These are phyloP conservation scores for Botrytis tulipae DNA, from an alignment of 2,329 filamentous ascomycete species.

Conservation along the genomic window DNA sequence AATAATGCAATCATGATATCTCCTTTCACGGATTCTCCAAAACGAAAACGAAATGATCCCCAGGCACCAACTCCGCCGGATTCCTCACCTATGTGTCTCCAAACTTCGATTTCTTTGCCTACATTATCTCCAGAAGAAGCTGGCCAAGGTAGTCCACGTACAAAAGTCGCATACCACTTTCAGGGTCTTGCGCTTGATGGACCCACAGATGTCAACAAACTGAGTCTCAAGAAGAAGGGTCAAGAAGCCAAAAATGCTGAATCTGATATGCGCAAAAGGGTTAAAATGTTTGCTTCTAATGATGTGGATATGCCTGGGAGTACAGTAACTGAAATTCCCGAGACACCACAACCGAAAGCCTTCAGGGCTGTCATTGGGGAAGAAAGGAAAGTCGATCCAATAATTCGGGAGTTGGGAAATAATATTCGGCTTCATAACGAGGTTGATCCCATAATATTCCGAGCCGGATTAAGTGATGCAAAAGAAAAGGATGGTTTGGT, in stretches of 20 bases:
- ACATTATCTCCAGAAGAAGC: conserved; percentile 14
- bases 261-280: conserved; percentile 31
- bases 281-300: conserved; percentile 25
- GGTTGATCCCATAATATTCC: conserved; percentile 36
- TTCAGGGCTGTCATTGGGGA: conserved; percentile 25
- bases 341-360: conserved; percentile 22
- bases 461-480: conserved; percentile 21
- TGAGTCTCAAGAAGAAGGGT: conserved; percentile 27
- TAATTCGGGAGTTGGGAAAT: conserved; percentile 24
- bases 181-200: conserved; percentile 34
- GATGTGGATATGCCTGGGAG: conserved; percentile 13
- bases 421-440: conserved; percentile 28
- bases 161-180: conserved; percentile 37
- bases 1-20: conserved; percentile 13
- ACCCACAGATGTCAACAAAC: conserved; percentile 24
- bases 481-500: conserved; percentile 24
- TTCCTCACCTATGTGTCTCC: conserved; percentile 17
- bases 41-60: conserved; percentile 24
- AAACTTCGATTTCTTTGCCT: conserved; percentile 18
- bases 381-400: conserved; percentile 24
- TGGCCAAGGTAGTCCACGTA: conserved; percentile 31
- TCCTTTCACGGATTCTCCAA: conserved; percentile 23
- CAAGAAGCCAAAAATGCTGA: conserved; percentile 21
- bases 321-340: conserved; percentile 18
- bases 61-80: conserved; percentile 18